Percentiles rank a stretch among this genome's conserved stretches.
Evolutionary conservation across 805 yeast species (phyloP).

Genomic region (Wickerhamomyces subpelliculosus): DNA sequence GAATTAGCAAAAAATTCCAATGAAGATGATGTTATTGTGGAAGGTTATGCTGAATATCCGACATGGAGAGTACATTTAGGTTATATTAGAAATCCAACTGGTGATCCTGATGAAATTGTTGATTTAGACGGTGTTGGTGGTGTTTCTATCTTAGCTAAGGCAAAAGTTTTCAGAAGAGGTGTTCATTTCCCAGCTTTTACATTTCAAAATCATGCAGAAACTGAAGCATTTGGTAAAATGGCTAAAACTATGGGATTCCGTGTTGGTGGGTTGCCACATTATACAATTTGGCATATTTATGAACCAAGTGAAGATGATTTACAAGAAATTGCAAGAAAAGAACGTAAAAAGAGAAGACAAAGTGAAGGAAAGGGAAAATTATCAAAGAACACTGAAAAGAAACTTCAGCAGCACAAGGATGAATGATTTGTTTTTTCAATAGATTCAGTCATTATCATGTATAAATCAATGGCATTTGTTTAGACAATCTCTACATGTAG

Average conservation of each 20-base stretch:
- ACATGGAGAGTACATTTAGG: slow-evolving; percentile 83
- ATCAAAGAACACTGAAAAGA: slow-evolving; percentile 3
- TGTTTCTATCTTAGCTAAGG: slow-evolving; percentile 72
- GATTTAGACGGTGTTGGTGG: slow-evolving; percentile 86
- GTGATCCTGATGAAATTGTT: slow-evolving; percentile 55
- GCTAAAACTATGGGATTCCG: slow-evolving; percentile 69
- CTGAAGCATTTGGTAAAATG: slow-evolving; percentile 84
- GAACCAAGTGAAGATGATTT: slow-evolving; percentile 86
- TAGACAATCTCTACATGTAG: no score
- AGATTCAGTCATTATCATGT: no score
- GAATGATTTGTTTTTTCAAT: no score
- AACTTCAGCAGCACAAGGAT: neutral
- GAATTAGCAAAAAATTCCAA: slow-evolving; percentile 55
- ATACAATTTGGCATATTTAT: slow-evolving; percentile 85
- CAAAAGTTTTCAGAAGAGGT: slow-evolving; percentile 68
- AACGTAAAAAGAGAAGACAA: slow-evolving; percentile 53
- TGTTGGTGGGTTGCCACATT: slow-evolving; percentile 87
- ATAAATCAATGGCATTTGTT: no score
- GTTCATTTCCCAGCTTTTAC: slow-evolving; percentile 83
- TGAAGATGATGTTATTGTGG: slow-evolving; percentile 84
- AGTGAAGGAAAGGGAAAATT: neutral
- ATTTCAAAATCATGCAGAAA: slow-evolving; percentile 79
- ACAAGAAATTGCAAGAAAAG: slow-evolving; percentile 59
- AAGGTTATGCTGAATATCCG: slow-evolving; percentile 82
- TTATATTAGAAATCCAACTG: slow-evolving; percentile 55